Evolutionary conservation across 1,284 basidiomycete species (phyloP).

Genomic region (Melanopsichium pennsylvanicum): DNA sequence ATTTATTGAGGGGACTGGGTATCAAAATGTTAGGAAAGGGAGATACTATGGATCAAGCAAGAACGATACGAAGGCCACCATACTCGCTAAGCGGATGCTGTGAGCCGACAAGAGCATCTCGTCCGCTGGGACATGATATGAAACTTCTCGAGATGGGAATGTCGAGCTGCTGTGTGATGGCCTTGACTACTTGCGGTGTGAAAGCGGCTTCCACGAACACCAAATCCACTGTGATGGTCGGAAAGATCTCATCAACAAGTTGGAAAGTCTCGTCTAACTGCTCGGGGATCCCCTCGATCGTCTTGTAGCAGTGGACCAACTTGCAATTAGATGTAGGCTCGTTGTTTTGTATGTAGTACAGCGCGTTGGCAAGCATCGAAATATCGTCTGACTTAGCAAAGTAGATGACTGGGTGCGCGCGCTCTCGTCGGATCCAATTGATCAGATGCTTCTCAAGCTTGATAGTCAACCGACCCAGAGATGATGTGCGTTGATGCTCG

Average conservation of each 20-base stretch:
- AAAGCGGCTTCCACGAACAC: constrained; percentile 54
- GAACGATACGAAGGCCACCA: constrained; percentile 44
- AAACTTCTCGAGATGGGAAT: constrained; percentile 37
- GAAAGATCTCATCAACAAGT: constrained; percentile 54
- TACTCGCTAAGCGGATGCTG: constrained; percentile 32
- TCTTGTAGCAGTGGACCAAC: constrained; percentile 73
- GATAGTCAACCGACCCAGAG: constrained; percentile 5
- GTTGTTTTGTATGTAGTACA: constrained; percentile 73
- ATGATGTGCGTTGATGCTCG: constrained; percentile 70
- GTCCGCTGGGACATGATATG: constrained; percentile 45
- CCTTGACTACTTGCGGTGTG: constrained; percentile 31
- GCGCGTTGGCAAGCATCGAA: constrained; percentile 73
- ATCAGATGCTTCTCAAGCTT: constrained; percentile 69
- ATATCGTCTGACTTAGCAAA: constrained; percentile 64
- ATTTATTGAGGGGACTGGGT: no score
- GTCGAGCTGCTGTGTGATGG: constrained; percentile 26
- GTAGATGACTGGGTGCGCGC: constrained; percentile 70
- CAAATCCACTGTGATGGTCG: constrained; percentile 53
- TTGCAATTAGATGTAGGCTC: constrained; percentile 76
- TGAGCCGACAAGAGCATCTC: constrained; percentile 20
- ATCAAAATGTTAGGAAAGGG: not conserved
- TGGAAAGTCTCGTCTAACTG: constrained; percentile 65
- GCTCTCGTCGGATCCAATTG: constrained; percentile 69
- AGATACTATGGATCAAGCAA: constrained; percentile 4
- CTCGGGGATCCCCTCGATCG: constrained; percentile 67